A percentile compares a stretch with the other conserved stretches of the same genome.
These are phyloP conservation scores for Rhytidiadelphus loreus DNA, from an alignment of 225 moss, liverwort and hornwort genomes.

Conservation along the genomic window DNA sequence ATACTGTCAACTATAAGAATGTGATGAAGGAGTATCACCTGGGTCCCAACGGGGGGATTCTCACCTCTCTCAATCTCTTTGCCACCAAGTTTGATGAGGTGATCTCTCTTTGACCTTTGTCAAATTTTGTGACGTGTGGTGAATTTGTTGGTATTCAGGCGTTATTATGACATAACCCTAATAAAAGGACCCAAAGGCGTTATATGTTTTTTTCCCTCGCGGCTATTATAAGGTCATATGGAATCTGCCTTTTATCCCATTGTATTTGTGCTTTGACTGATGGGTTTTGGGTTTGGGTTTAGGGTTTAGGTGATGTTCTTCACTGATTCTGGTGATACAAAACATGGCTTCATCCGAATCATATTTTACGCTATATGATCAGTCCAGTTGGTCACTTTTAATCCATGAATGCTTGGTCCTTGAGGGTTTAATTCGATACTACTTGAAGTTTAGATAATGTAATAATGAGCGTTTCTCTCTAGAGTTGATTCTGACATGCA, in stretches of 20 bases:
- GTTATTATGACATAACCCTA: neutral
- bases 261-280: neutral
- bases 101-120: neutral
- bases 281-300: neutral
- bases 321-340: neutral
- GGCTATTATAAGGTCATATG: neutral
- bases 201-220: neutral
- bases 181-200: neutral
- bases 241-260: neutral
- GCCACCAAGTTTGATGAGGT: constrained; percentile 95
- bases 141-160: neutral
- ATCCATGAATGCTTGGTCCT: neutral
- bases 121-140: neutral
- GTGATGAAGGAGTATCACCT: constrained; percentile 95
- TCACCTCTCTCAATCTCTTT: constrained; percentile 90
- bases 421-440: neutral
- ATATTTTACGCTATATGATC: neutral
- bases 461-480: neutral
- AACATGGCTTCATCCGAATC: neutral
- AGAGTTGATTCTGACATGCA: neutral
- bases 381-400: neutral
- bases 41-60: constrained; percentile 93
- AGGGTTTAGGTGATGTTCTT: neutral
- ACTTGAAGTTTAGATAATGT: neutral
- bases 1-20: constrained; percentile 98